Conservation (phyloP, 1,284 basidiomycete genomes). For the Fomitopsis betulina region DNA sequence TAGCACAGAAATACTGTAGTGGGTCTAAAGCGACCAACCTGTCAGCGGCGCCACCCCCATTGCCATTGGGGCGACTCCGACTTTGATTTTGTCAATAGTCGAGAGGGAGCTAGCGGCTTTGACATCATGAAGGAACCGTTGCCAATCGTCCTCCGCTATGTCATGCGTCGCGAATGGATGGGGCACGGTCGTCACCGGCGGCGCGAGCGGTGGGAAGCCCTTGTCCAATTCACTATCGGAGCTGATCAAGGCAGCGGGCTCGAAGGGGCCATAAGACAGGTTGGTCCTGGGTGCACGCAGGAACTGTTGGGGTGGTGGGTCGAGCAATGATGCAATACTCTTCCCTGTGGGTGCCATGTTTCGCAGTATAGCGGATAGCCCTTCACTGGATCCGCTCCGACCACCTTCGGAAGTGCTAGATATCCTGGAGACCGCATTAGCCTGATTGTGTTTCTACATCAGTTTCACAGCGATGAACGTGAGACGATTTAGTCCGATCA, state of each 20-base stretch:
- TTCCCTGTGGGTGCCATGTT: slow-evolving; percentile 6
- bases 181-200: slow-evolving; percentile 14
- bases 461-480: too few relatives aligned
- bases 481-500: too few relatives aligned
- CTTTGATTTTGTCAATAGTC: slow-evolving; percentile 10
- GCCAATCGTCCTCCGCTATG: slow-evolving; percentile 38
- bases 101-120: slow-evolving; percentile 13
- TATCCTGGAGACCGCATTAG: not conserved
- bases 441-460: too few relatives aligned
- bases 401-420: not conserved
- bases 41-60: slow-evolving; percentile 5
- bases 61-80: slow-evolving; percentile 10
- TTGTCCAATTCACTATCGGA: slow-evolving; percentile 7
- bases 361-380: not conserved
- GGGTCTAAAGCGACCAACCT: not conserved
- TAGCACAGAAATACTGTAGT: not conserved
- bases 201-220: slow-evolving; percentile 14
- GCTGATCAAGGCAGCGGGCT: slow-evolving; percentile 4
- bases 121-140: slow-evolving; percentile 19
- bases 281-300: slow-evolving; percentile 11
- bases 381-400: not conserved
- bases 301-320: slow-evolving; percentile 18
- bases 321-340: slow-evolving; percentile 9
- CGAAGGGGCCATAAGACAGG: slow-evolving; percentile 13
- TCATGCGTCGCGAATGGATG: slow-evolving; percentile 40